phyloP scores from a whole-genome alignment of 768 basidiomycete genomes.

The Xerocomellus amylosporus region DNA sequence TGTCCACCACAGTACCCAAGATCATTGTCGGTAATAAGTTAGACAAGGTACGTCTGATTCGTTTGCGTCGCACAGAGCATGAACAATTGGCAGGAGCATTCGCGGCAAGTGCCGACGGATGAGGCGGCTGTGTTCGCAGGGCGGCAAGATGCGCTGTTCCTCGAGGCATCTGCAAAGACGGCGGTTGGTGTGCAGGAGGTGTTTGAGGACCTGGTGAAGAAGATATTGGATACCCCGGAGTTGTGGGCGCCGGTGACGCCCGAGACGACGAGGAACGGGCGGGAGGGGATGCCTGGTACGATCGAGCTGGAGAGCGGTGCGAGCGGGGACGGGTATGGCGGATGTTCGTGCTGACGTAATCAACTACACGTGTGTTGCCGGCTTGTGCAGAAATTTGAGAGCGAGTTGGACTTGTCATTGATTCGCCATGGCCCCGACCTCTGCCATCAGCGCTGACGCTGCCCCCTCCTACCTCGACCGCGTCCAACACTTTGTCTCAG shows the following conservation, averaged over 20 bases:
- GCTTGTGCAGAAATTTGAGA: slow-evolving; percentile 7
- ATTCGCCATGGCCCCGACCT: slow-evolving; percentile 23
- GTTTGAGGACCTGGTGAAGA: slow-evolving; percentile 72
- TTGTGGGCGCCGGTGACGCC: slow-evolving; percentile 56
- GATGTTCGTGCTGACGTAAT: slow-evolving; percentile 37
- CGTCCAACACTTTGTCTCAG: slow-evolving; percentile 63
- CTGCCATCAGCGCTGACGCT: background rate
- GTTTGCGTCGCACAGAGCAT: background rate
- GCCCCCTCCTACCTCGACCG: slow-evolving; percentile 51
- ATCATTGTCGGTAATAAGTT: slow-evolving; percentile 95
- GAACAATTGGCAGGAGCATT: slow-evolving; percentile 64
- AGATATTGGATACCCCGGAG: slow-evolving; percentile 80
- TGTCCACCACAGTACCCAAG: slow-evolving; percentile 81
- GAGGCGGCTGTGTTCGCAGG: slow-evolving; percentile 81
- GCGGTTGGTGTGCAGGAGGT: slow-evolving; percentile 77
- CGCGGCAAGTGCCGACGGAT: slow-evolving; percentile 75
- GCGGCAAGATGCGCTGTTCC: slow-evolving; percentile 79
- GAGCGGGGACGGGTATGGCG: slow-evolving; percentile 19
- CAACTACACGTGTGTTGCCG: slow-evolving; percentile 11
- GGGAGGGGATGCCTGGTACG: slow-evolving; percentile 42
- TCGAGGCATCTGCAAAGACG: slow-evolving; percentile 94
- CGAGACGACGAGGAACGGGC: slow-evolving; percentile 6
- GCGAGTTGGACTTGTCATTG: background rate
- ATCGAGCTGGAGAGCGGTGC: slow-evolving; percentile 31
- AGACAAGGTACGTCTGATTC: slow-evolving; percentile 66